Evolutionary conservation across 176 grass and related monocot species (phyloP).

Genomic region (Paspalum notatum): DNA sequence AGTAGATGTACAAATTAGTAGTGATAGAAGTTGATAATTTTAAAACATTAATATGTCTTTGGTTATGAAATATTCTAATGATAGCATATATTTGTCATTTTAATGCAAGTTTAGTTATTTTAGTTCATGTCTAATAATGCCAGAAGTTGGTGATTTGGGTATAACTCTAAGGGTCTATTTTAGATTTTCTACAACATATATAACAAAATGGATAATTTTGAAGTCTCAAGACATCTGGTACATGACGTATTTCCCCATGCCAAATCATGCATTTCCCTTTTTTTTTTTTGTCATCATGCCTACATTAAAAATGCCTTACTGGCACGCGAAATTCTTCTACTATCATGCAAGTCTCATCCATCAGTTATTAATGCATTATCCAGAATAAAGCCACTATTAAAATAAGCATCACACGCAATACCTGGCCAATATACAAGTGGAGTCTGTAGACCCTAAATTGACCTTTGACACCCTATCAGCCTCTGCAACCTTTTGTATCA

Average conservation of each 20-base stretch:
- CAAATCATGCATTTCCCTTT: neutral
- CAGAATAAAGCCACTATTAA: neutral
- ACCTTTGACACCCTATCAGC: constrained; percentile 14
- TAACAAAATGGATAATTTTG: too few species aligned
- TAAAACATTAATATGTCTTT: too few species aligned
- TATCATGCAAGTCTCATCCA: neutral
- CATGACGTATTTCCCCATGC: neutral
- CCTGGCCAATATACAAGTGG: neutral
- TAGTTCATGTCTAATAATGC: too few species aligned
- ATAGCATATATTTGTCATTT: too few species aligned
- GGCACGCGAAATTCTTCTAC: neutral
- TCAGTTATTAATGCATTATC: neutral
- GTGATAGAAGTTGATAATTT: too few species aligned
- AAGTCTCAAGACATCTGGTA: too few species aligned
- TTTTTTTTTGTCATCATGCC: neutral
- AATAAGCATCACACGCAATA: neutral
- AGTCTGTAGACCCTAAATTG: constrained; percentile 37
- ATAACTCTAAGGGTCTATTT: too few species aligned
- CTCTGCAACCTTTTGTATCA: constrained; percentile 26
- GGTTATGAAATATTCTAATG: too few species aligned
- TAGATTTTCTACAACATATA: too few species aligned
- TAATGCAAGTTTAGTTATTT: too few species aligned
- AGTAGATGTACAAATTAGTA: too few species aligned
- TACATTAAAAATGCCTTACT: neutral
- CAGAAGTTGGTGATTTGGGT: too few species aligned